Base-by-base conservation (phyloP, 306 rosid species). In the Corylus heterophylla region DNA sequence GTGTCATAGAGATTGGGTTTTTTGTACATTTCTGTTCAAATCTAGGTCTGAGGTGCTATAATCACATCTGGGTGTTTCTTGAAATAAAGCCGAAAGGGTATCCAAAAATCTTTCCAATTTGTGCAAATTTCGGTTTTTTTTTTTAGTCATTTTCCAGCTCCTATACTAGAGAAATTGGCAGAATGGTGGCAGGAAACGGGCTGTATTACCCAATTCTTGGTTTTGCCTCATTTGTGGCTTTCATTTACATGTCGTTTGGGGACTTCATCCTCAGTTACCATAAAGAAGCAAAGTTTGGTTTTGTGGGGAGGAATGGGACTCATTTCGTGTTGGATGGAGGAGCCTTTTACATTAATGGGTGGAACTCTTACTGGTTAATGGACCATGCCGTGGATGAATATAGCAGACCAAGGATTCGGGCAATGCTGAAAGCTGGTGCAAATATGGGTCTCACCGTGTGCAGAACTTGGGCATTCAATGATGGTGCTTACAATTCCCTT, bases 331-430 rank as follows among this genome's bases (percentile, higher is more conserved):
- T 93, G 79, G 89, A 90, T 55, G 98, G 97, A 8, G 89, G 78
- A 61, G 78, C 89, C 18, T 93, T 93, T 77, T 95, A 93, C 74
- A 83, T 95, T 2, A 95, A 91, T 76, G 99, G 99, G 8, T 95
- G 99, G 99, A 95, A 95, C 78, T 93, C 99, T 75, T 95, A 95
- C 81, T 95, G 99, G 99, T 82, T 95, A 37, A 91, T 95, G 97
- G 89, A 86, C 49, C 96, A 91, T 48, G 87, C 96, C 13, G 98
- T 85, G 79, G 96, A 91, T 52, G 83, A 83, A 72, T 68, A 81
- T 75, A 81, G 82, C 20, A 89, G 89, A 69, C 83, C 82, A n/a
- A 87, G 89, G 86, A 90, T 93, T 47, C 79, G 88, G 54, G 87
- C 84, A 78, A 93, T 95, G 85, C 74, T 95, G 80, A 87, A 86